Base-by-base conservation (phyloP, 2,329 filamentous ascomycete species). In the Trichoderma sp. region DNA sequence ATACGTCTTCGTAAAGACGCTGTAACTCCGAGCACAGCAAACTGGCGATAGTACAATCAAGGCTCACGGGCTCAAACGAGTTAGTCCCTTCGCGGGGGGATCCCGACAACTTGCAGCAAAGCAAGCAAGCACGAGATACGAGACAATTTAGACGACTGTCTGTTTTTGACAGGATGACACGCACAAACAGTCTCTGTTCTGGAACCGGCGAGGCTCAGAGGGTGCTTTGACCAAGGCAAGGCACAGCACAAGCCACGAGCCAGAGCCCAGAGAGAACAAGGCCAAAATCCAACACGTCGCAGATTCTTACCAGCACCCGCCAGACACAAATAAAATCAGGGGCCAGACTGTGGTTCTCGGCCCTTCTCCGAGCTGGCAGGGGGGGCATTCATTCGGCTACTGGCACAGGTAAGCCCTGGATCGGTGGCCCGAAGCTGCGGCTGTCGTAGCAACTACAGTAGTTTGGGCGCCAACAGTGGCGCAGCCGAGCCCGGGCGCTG, bases 401-500 rank as follows among this genome's bases (percentile, higher is more conserved):
- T 53, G 51, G 64, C 64, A 21, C 64, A 21, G 53, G 64, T 32
- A 24, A 47, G 58, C 30, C 47, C 30, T 61, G 28, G 28, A 61
- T 61, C 32, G 53, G 65, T 32, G 51, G 53, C 24, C 34, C 66
- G 24, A 21, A 28, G 30, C 30, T 53, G 39, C 30, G 12, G 39
- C 21, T 15, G 21, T 70, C 18, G 56, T 32, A 51, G 39, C 39
- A 43, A 43, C 39, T 43, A 43, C 39, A 43, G 34, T 62, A 51
- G 66, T 61, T 57, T 70, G 56, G 66, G 56, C 66, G 56, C 66
- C 66, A 69, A 61, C 36, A 34, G 66, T 70, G 66, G 66, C 66
- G 66, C 66, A 70, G 66, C 39, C 39, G 43, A 26, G 66, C 28
- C n/a, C 21, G 47, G 18, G 18, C 30, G 53, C 32, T n/a, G 65